A percentile compares a stretch with the other conserved stretches of the same genome.
These are phyloP conservation scores for Xylariaceae sp. DNA, from an alignment of 2,329 filamentous ascomycete species.

Conservation along the genomic window DNA sequence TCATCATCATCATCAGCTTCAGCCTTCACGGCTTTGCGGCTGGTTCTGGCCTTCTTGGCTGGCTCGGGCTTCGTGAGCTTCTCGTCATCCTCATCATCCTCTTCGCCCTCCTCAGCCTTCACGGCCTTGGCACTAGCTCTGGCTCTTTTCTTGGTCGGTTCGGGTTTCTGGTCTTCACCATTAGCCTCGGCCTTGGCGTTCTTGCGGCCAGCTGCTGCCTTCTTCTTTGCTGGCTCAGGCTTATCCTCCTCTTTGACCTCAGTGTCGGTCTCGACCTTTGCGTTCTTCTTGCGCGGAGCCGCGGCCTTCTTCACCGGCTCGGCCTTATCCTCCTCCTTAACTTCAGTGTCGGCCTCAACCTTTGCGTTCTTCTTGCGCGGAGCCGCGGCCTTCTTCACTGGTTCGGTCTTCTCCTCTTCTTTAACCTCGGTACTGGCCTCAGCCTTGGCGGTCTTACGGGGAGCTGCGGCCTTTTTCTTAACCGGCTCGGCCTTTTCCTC, in stretches of 20 bases:
- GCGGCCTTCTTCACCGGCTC: constrained; percentile 36
- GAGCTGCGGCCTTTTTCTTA: constrained; percentile 36
- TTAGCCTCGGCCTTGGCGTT: no score
- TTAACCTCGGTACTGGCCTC: constrained; percentile 5
- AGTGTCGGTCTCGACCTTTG: no score
- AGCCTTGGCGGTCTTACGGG: constrained; percentile 7
- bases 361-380: constrained; percentile 13
- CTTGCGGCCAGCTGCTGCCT: constrained; percentile 21
- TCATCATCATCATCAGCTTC: constrained; percentile 14
- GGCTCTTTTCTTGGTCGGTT: background rate
- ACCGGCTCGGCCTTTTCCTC: constrained; percentile 28
- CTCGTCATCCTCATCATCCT: background rate
- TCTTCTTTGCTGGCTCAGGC: constrained; percentile 34
- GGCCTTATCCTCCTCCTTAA: constrained; percentile 15
- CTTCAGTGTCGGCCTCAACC: constrained; percentile 5
- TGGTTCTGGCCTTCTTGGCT: constrained; percentile 34
- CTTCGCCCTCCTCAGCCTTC: constrained; percentile 27
- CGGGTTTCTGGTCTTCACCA: background rate
- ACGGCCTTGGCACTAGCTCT: constrained; percentile 10
- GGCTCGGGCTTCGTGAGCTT: constrained; percentile 23
- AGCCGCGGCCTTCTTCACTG: constrained; percentile 26
- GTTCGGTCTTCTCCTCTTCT: constrained; percentile 22
- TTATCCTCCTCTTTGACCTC: constrained; percentile 10
- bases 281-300: constrained; percentile 4
- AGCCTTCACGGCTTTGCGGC: constrained; percentile 17